Base-by-base conservation (phyloP, 495 filamentous ascomycete genomes). In the Penicillium crystallinum region DNA sequence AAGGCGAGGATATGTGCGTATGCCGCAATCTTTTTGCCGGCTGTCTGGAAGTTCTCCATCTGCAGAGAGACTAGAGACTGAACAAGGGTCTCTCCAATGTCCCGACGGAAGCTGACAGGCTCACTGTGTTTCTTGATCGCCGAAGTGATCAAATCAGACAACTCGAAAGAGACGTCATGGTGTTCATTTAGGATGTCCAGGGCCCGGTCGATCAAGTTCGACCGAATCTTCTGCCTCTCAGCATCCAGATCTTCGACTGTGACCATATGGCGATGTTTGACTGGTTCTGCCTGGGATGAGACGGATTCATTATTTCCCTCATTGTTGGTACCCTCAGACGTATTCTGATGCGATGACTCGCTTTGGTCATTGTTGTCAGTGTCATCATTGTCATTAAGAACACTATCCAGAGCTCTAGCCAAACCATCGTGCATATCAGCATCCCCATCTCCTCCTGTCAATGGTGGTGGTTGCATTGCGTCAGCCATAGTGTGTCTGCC, bases 1-100 rank as follows among this genome's bases (percentile, higher is more conserved):
- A 98, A 72, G 3, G 89, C 92, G 10, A 99, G 75, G 33, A 99
- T 81, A 68, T 99, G 92, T 10, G 93, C 91, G 67, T 91, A 96
- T 1, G 95, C 88, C 17, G 91, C 87, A 53, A 97, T 88, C 59
- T 91, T 95, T 62, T 91, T 87, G 11, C 87, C 89, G 23, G 78
- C 69, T 25, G 79, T 72, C 40, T 81, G 75, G 60, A 87, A 75
- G 41, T 92, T 85, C 35, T 91, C 87, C 55, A 80, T 76, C 51
- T 80, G 77, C 47, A 97, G 77, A 4, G 95, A 97, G 63, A 93
- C 85, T 14, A 99, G 77, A 4, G 91, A 96, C 54, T 89, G 84
- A 3, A 92, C 82, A 44, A 99, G 77, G 4, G 89, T 90, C 27
- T 85, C 80, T 44, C 87, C 90, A 54, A 96, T 87, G 46, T 92